Evolutionary conservation across 495 filamentous ascomycete genomes (phyloP).

Genomic region (Penicillium chermesinum): DNA sequence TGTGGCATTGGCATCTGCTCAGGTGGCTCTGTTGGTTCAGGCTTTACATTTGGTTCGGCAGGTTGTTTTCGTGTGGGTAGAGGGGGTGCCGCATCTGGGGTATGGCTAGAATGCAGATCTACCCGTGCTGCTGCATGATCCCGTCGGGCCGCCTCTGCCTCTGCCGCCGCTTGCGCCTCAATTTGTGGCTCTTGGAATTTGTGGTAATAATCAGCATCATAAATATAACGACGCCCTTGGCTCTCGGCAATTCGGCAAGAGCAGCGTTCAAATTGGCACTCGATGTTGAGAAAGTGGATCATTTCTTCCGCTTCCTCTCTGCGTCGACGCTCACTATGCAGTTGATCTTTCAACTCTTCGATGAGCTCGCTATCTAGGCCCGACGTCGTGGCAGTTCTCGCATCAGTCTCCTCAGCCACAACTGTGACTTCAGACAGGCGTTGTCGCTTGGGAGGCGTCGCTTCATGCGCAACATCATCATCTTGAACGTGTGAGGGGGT

Average conservation of each 20-base stretch:
- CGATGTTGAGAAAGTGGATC: constrained; percentile 75
- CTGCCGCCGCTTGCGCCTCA: background rate
- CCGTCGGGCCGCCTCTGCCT: constrained; percentile 1
- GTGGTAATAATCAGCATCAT: constrained; percentile 35
- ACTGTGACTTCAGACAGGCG: constrained; percentile 48
- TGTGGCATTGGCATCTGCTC: constrained; percentile 27
- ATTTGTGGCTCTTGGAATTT: constrained; percentile 19
- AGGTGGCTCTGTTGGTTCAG: constrained; percentile 23
- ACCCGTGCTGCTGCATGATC: background rate
- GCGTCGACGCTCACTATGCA: constrained; percentile 59
- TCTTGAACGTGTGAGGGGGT: constrained; percentile 37
- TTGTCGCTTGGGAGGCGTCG: constrained; percentile 59
- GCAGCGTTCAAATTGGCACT: constrained; percentile 73
- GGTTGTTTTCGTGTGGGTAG: constrained; percentile 6
- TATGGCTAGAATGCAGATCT: constrained; percentile 15
- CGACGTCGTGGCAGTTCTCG: constrained; percentile 18
- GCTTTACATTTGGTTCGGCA: constrained; percentile 13
- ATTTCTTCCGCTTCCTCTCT: constrained; percentile 65
- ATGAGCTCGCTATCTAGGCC: constrained; percentile 43
- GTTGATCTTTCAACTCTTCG: constrained; percentile 55
- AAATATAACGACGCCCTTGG: constrained; percentile 44
- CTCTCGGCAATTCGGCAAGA: constrained; percentile 54
- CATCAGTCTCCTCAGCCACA: constrained; percentile 41
- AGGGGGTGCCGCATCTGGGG: constrained; percentile 17
- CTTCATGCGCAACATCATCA: constrained; percentile 44